Base-by-base conservation (phyloP, 805 yeast genomes). In the Candida stauntonica region DNA sequence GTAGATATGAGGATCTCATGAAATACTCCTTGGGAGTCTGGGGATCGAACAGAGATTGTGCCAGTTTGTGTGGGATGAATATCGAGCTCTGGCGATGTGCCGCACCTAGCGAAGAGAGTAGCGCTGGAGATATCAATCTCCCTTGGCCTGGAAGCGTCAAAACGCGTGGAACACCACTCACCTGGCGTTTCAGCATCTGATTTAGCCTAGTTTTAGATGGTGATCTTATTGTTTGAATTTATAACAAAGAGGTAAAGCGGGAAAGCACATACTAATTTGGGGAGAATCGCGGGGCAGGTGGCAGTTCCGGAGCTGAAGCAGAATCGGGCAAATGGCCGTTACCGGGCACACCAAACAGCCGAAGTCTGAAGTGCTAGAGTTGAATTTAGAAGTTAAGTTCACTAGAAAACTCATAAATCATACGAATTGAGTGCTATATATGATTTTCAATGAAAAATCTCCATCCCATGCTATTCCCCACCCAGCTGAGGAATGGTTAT, bases 1-100 rank as follows among this genome's bases (percentile, higher is more conserved):
- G 61, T n/a, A 50, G 33, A 26, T 51, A 43, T 6, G 70, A 56
- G 0, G 73, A 67, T 4, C 43, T 35, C 34, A 38, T 35, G 40
- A 47, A 44, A 33, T 34, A 38, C 31, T 40, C 41, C 31, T 38
- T 42, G 4, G 44, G 37, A 5, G 40, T 35, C 2, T 26, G 3
- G 9, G 35, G 35, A 23, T 36, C 39, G 21, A 40, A 42, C 28
- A 39, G 32, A 2, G 41, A n/a, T n/a, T 39, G 43, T 13, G 47
- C 47, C 18, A 44, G 26, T 21, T 21, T 33, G 26, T 39, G 42
- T 5, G 46, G 44, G 26, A 41, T 33, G 17, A 20, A 32, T 16
- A 44, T 44, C 29, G 20, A 16, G 26, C 46, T 42, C 14, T 34
- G 39, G 4, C 39, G 33, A 16, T 46, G 46, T 1, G 39, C 33